Percentiles rank a stretch among this genome's conserved stretches.
phyloP scores from a whole-genome alignment of 108 stramenopile genomes.

The Cyclotella choctawhatcheeana region DNA sequence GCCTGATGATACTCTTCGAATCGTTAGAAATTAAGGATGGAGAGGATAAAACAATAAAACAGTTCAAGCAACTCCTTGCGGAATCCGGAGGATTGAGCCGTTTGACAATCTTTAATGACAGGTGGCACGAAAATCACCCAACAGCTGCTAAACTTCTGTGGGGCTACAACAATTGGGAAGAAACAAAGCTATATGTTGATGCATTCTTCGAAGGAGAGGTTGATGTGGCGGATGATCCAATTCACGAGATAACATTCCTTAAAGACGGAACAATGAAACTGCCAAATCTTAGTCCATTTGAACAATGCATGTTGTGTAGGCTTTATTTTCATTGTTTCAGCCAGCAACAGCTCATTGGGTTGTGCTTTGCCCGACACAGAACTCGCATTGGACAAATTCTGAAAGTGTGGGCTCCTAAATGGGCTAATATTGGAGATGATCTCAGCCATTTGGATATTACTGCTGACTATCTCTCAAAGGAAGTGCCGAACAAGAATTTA shows the following conservation, averaged over 20 bases:
- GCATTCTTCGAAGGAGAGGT: constrained; percentile 6
- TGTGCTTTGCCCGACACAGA: constrained; percentile 7
- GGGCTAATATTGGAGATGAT: constrained; percentile 1
- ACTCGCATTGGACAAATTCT: constrained; percentile 13
- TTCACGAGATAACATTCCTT: background rate
- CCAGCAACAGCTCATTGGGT: background rate
- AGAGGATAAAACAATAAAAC: background rate
- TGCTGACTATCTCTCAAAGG: background rate
- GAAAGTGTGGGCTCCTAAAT: constrained; percentile 24
- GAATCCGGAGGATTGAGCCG: constrained; percentile 20
- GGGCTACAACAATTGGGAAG: constrained; percentile 26
- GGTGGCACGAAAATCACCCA: constrained; percentile 35
- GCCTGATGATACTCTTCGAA: too few species aligned
- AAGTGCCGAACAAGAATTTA: constrained; percentile 7
- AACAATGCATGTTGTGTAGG: constrained; percentile 14
- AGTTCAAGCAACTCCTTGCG: background rate
- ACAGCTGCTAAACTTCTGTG: constrained; percentile 26
- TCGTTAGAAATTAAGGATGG: background rate
- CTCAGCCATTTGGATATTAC: constrained; percentile 1
- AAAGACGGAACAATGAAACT: background rate
- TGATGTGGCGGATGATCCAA: background rate
- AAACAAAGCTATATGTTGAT: constrained; percentile 23
- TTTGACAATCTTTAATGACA: constrained; percentile 29
- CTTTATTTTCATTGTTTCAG: constrained; percentile 14
- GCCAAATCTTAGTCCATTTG: background rate